Percentiles rank a stretch among this genome's conserved stretches.
Evolutionary conservation across 2,329 filamentous ascomycete species (phyloP).

Genomic region (Macrophomina pseudophaseolina): DNA sequence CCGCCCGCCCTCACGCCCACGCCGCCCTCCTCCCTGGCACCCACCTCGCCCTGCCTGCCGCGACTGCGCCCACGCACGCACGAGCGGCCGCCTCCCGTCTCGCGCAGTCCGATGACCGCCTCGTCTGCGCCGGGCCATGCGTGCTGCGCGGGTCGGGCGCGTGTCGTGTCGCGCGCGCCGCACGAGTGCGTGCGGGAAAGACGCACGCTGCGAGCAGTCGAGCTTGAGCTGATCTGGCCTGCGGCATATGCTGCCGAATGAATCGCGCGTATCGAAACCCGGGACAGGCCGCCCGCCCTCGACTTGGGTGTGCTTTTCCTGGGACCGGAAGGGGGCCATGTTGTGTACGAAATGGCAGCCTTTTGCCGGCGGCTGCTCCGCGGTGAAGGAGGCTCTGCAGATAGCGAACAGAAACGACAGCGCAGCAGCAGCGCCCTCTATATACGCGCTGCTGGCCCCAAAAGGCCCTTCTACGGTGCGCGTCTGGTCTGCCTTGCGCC

Average conservation of each 20-base stretch:
- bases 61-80: constrained; percentile 4
- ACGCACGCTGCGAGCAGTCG: constrained; percentile 16
- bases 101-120: constrained; percentile 11
- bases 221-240: constrained; percentile 23
- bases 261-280: constrained; percentile 19
- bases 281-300: constrained; percentile 23
- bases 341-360: constrained; percentile 10
- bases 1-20: neutral
- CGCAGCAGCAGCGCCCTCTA: constrained; percentile 37
- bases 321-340: constrained; percentile 20
- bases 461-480: constrained; percentile 43
- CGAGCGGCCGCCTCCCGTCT: neutral
- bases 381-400: neutral
- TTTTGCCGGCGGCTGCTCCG: constrained; percentile 11
- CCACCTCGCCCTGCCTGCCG: constrained; percentile 8
- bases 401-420: neutral
- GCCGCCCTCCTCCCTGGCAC: neutral
- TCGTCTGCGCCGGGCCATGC: constrained; percentile 4
- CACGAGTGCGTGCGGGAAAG: constrained; percentile 7
- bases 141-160: constrained; percentile 8
- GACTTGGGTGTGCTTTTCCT: constrained; percentile 19
- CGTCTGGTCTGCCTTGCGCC: constrained; percentile 23
- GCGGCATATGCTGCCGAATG: constrained; percentile 25
- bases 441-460: constrained; percentile 28
- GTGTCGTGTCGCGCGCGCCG: constrained; percentile 19